Base-by-base conservation (phyloP, 257 asterid species). In the Lantana camara region DNA sequence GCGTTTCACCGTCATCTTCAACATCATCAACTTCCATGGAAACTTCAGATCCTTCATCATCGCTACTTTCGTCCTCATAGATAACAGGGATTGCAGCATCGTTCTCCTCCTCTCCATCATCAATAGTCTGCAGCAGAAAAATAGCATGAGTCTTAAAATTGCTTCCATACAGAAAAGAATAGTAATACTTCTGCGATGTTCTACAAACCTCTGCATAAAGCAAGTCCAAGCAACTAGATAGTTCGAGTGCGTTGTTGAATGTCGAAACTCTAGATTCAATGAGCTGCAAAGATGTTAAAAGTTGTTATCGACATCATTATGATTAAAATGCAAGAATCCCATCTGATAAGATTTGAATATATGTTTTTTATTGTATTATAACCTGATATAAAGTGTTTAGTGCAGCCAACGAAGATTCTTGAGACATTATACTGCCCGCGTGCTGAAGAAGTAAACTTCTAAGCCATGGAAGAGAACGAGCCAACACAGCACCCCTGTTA, bases 401-500 rank as follows among this genome's bases (percentile, higher is more conserved):
- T 35, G 85, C 89, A 50, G 75, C 80, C 63, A 88, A 55, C 48
- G 99, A 90, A 74, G 95, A 80, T 55, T 90, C 97, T 68, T 94
- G 99, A 57, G 97, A 88, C 85, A 90, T 90, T 63, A 94, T 84
- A 68, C 85, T 82, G 72, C 95, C 75, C 3, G 96, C 80, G 64
- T 90, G 99, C 71, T 81, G 97, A 70, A 94, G 90, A 67, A 94
- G 93, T 67, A 90, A 63, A 71, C 77, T 84, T 80, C 73, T 79
- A 41, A 90, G 88, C 99, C 99, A 94, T 58, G 97, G 95, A 79
- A 94, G 88, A 73, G 97, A 85, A 83, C 95, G 83, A 44, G 89
- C 95, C 75, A 94, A 44, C 61, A 88, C 90, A 68, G 89, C 85
- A n/a, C 99, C 99, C 84, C 97, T 90, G 82, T 73, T 52, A 73